Evolutionary conservation across 768 basidiomycete species (phyloP).

Genomic region (Exidia glandulosa): DNA sequence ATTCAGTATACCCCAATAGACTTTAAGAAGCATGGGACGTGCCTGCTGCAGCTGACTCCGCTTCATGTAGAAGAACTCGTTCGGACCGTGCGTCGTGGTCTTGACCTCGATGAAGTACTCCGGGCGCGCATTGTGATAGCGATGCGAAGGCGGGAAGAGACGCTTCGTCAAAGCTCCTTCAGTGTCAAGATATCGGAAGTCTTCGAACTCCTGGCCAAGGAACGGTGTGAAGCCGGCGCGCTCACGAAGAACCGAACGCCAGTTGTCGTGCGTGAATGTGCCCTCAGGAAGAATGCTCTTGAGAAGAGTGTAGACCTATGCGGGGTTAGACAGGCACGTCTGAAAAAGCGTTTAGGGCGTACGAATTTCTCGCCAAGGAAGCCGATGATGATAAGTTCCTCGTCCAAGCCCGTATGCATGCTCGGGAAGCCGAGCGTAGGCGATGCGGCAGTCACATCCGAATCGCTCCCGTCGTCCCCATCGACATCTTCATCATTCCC

Average conservation of each 20-base stretch:
- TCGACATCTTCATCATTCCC: no score
- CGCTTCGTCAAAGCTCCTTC: constrained; percentile 11
- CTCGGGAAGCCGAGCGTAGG: no score
- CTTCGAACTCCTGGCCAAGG: constrained; percentile 5
- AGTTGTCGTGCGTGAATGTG: neutral
- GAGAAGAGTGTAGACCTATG: neutral
- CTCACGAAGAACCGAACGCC: neutral
- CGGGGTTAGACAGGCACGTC: neutral
- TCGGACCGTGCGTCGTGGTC: constrained; percentile 9
- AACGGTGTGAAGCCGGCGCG: neutral
- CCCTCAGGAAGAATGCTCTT: neutral
- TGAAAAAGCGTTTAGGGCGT: neutral
- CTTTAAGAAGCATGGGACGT: neutral
- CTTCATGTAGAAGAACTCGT: constrained; percentile 17
- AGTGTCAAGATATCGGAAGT: constrained; percentile 15
- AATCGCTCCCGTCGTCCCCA: no score
- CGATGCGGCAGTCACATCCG: no score
- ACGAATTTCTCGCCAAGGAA: neutral
- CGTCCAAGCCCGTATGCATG: no score
- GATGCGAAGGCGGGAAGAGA: constrained; percentile 9
- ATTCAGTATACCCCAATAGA: neutral
- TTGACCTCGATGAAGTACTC: constrained; percentile 20
- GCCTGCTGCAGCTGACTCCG: constrained; percentile 12
- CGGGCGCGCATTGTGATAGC: constrained; percentile 10
- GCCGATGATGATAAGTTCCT: no score